phyloP scores from a whole-genome alignment of 805 yeast species.

The Yarrowia sp. region DNA sequence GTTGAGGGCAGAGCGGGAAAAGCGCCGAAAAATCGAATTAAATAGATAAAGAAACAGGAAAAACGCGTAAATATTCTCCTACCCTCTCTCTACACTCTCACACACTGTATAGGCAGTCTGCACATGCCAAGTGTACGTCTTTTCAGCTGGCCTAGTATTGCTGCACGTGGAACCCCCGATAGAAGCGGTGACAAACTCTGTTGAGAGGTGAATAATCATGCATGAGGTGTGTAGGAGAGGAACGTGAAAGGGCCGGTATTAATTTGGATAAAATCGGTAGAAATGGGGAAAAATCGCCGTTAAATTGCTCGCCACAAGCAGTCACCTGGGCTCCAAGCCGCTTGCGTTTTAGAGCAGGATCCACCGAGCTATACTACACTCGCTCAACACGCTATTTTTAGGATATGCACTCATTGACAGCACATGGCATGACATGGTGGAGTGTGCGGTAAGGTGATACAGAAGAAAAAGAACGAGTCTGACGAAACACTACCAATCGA shows the following conservation, averaged over 20 bases:
- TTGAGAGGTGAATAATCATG: not conserved
- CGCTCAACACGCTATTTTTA: not conserved
- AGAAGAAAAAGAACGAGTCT: too few species aligned
- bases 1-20: too few species aligned
- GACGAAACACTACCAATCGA: too few species aligned
- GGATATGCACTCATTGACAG: not conserved
- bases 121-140: conserved; percentile 12
- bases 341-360: not conserved
- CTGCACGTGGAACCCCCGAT: conserved; percentile 10
- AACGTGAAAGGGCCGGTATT: too few species aligned
- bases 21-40: too few species aligned
- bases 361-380: not conserved
- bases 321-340: too few species aligned
- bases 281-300: too few species aligned
- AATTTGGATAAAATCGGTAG: too few species aligned
- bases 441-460: not conserved
- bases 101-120: not conserved
- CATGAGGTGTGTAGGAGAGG: not conserved
- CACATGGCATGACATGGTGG: conserved; percentile 8
- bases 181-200: not conserved
- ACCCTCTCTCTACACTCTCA: not conserved
- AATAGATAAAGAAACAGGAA: not conserved
- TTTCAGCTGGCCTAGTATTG: not conserved
- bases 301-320: too few species aligned
- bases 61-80: not conserved